Conservation (phyloP, 306 rosid species). For the Vachellia pachyceras region DNA sequence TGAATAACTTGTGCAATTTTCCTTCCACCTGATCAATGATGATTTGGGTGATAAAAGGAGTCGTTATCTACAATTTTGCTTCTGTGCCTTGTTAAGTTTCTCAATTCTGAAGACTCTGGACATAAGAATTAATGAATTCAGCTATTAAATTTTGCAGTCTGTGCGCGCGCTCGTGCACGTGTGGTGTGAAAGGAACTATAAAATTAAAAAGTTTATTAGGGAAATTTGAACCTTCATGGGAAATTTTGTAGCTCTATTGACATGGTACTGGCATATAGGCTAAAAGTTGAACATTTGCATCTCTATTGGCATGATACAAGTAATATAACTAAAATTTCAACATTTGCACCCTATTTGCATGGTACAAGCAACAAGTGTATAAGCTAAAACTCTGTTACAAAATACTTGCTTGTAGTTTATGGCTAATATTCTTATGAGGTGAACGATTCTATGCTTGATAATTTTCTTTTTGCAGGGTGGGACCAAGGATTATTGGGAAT, state of each 20-base stretch:
- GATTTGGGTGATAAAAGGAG: not conserved
- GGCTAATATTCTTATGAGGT: slow-evolving; percentile 23
- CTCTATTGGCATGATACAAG: not conserved
- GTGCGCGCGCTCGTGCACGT: no score
- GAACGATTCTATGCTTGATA: slow-evolving; percentile 27
- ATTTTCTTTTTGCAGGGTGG: slow-evolving; percentile 70
- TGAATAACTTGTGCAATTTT: not conserved
- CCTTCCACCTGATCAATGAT: not conserved
- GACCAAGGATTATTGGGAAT: slow-evolving; percentile 96
- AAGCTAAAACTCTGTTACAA: not conserved
- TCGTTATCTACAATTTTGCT: slow-evolving; percentile 8
- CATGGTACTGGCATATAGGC: not conserved
- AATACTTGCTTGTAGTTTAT: slow-evolving; percentile 30
- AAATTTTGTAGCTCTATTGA: not conserved
- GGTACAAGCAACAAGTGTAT: not conserved
- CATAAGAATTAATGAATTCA: not conserved
- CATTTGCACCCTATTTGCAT: not conserved
- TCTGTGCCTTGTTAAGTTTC: not conserved
- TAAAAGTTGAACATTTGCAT: not conserved
- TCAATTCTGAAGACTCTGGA: not conserved
- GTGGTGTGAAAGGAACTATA: not conserved
- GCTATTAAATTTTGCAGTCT: not conserved
- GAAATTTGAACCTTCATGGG: not conserved
- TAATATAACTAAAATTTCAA: not conserved
- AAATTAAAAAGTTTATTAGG: not conserved